Evolutionary conservation across 2,329 filamentous ascomycete genomes (phyloP).

Genomic region (Lecanicillium sp.): DNA sequence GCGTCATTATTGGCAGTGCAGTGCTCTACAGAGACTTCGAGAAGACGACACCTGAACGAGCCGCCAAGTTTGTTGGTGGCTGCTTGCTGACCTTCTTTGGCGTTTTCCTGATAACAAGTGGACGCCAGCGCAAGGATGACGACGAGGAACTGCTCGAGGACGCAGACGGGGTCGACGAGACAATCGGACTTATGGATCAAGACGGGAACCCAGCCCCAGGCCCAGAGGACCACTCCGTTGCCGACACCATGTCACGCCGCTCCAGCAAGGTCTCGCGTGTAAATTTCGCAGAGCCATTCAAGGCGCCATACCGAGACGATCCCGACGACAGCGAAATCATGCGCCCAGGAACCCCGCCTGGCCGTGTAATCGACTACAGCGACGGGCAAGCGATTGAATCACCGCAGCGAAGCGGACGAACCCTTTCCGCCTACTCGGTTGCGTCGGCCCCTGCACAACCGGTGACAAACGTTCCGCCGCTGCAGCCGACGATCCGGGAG

Average conservation of each 20-base stretch:
- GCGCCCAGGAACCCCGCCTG: conserved; percentile 23
- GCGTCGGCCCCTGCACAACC: conserved; percentile 9
- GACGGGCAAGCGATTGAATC: conserved; percentile 25
- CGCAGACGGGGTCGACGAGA: conserved; percentile 56
- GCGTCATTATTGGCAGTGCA: conserved; percentile 89
- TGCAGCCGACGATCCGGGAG: conserved; percentile 11
- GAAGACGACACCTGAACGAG: conserved; percentile 65
- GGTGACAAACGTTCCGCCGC: conserved; percentile 17
- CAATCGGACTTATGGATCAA: conserved; percentile 54
- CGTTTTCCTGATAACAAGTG: conserved; percentile 95
- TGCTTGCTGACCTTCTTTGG: conserved; percentile 91
- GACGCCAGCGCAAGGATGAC: conserved; percentile 54
- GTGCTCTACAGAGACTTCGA: conserved; percentile 94
- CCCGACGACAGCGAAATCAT: conserved; percentile 29
- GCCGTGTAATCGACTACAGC: neutral
- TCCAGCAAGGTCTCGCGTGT: conserved; percentile 43
- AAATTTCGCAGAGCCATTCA: conserved; percentile 34
- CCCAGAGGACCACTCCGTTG: conserved; percentile 23
- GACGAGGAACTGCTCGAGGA: conserved; percentile 47
- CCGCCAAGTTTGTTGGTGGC: conserved; percentile 80
- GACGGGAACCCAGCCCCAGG: conserved; percentile 21
- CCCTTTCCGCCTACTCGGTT: conserved; percentile 30
- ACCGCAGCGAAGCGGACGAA: conserved; percentile 31
- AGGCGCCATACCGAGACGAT: conserved; percentile 31
- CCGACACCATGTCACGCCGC: conserved; percentile 34